These are phyloP conservation scores for Syncephalis plumigaleata DNA, from an alignment of 371 early-diverging fungal genomes.

Conservation along the genomic window DNA sequence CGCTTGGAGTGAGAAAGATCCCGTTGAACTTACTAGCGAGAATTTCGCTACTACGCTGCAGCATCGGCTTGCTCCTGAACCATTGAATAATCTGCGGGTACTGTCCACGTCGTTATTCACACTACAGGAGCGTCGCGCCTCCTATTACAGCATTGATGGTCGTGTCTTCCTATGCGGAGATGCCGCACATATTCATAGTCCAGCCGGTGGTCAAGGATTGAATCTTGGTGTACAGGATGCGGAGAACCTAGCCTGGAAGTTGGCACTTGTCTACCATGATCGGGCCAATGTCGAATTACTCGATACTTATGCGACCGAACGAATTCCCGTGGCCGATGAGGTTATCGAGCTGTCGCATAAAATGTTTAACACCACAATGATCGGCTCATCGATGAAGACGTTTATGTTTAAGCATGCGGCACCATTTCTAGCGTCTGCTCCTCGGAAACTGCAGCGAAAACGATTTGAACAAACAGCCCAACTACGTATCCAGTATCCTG, in stretches of 20 bases:
- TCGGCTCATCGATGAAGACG: too few species aligned
- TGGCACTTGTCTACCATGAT: conserved; percentile 14
- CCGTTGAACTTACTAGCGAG: conserved; percentile 4
- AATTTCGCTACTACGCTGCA: conserved; percentile 5
- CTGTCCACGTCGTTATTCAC: conserved; percentile 11
- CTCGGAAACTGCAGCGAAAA: too few species aligned
- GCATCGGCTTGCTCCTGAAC: conserved; percentile 2
- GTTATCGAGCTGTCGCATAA: conserved; percentile 10
- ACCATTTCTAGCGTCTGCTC: too few species aligned
- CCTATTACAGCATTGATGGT: conserved; percentile 6
- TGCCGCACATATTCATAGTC: conserved; percentile 20
- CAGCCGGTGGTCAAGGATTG: conserved; percentile 25
- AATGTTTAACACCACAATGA: conserved; percentile 6
- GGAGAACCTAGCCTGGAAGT: conserved; percentile 23
- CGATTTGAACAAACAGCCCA: too few species aligned
- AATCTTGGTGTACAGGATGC: conserved; percentile 29
- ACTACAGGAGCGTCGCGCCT: conserved; percentile 14
- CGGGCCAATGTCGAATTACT: conserved; percentile 4
- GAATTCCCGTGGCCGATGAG: conserved; percentile 10
- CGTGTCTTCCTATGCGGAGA: conserved; percentile 21
- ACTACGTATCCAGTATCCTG: too few species aligned
- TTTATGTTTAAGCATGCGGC: too few species aligned
- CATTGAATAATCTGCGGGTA: conserved; percentile 6
- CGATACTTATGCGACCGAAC: conserved; percentile 13
- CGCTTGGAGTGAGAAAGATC: conserved; percentile 2